phyloP scores from a whole-genome alignment of 768 basidiomycete genomes.

The Lactarius quietus region DNA sequence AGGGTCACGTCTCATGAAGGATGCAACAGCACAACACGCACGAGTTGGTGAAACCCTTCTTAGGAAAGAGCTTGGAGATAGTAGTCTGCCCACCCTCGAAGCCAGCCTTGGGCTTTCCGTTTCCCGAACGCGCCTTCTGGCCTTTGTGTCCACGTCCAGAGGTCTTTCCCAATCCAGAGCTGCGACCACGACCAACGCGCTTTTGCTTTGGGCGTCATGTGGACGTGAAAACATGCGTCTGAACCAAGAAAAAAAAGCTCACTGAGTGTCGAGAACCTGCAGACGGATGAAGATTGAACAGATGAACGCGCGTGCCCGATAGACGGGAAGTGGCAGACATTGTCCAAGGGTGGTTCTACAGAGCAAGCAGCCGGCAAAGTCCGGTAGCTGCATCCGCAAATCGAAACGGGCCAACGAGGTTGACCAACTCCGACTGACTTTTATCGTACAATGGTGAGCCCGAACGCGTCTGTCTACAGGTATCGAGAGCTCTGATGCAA shows the following conservation, averaged over 20 bases:
- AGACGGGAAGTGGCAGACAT: conserved; percentile 40
- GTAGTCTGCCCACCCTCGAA: conserved; percentile 99
- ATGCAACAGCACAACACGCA: conserved; percentile 40
- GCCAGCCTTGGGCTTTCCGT: conserved; percentile 72
- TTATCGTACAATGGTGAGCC: conserved; percentile 20
- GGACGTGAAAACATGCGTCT: neutral
- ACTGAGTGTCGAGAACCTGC: conserved; percentile 67
- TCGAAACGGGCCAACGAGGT: neutral
- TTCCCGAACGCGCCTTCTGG: conserved; percentile 88
- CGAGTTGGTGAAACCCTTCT: conserved; percentile 93
- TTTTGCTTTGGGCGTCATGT: conserved; percentile 59
- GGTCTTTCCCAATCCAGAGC: conserved; percentile 87
- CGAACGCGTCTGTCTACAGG: neutral
- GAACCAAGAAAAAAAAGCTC: conserved; percentile 26
- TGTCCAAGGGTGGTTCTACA: neutral
- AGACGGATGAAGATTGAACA: conserved; percentile 74
- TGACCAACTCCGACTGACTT: conserved; percentile 1
- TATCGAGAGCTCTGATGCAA: neutral
- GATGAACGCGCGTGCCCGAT: conserved; percentile 45
- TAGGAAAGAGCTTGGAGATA: conserved; percentile 85
- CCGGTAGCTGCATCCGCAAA: conserved; percentile 1
- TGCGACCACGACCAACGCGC: conserved; percentile 92
- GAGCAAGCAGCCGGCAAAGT: conserved; percentile 12
- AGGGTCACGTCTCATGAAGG: neutral
- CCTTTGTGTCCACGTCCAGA: conserved; percentile 95